These are phyloP conservation scores for Macrolepiota albuminosa DNA, from an alignment of 768 basidiomycete species.

Conservation along the genomic window DNA sequence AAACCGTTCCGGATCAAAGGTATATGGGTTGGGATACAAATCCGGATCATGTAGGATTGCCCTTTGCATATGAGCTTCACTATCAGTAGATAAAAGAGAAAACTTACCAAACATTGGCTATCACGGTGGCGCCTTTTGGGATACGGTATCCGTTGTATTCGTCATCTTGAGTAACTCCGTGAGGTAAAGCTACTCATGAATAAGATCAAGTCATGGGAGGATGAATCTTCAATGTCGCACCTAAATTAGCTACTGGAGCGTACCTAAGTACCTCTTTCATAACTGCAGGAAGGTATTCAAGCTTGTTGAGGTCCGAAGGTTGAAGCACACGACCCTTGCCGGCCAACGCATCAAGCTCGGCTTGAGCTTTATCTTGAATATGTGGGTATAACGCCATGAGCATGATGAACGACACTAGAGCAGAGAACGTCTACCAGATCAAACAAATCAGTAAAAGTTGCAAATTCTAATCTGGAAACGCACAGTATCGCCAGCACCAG, in stretches of 20 bases:
- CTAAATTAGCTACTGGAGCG: constrained; percentile 37
- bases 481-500: constrained; percentile 42
- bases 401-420: constrained; percentile 40
- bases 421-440: constrained; percentile 39
- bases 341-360: constrained; percentile 34
- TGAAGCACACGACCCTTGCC: constrained; percentile 29
- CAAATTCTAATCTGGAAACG: not conserved
- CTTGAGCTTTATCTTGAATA: constrained; percentile 33
- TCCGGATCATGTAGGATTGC: constrained; percentile 37
- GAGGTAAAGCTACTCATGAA: constrained; percentile 31
- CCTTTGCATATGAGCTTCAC: constrained; percentile 22
- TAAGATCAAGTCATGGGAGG: not conserved
- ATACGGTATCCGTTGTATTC: constrained; percentile 39
- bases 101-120: constrained; percentile 44
- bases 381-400: constrained; percentile 44
- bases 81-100: not conserved
- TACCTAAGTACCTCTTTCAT: constrained; percentile 37
- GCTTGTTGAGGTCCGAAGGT: constrained; percentile 21
- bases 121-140: constrained; percentile 38
- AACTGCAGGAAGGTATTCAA: constrained; percentile 30
- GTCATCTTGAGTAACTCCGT: constrained; percentile 38
- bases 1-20: constrained; percentile 35
- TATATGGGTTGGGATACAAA: constrained; percentile 34
- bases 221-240: constrained; percentile 15
- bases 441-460: not conserved